Evolutionary conservation across 2,329 filamentous ascomycete species (phyloP).

Genomic region (Aspergillus ochraceoroseus): DNA sequence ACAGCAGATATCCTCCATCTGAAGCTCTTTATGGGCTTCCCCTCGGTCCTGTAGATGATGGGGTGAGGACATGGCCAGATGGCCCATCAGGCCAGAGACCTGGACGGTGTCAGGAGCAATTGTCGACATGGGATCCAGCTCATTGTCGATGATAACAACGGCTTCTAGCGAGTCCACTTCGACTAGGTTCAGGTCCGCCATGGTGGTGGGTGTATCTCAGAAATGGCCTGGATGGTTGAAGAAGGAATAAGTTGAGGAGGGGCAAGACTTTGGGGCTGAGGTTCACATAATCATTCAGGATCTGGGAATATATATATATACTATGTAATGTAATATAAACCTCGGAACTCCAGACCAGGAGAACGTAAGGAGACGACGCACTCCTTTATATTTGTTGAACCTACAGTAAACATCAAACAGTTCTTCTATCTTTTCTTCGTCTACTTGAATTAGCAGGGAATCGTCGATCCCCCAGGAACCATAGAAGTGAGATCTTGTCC

Average conservation of each 20-base stretch:
- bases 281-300: no score
- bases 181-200: constrained; percentile 24
- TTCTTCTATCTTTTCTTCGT: no score
- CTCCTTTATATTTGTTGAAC: no score
- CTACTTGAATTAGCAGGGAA: no score
- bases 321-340: no score
- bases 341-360: no score
- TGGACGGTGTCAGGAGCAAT: constrained; percentile 43
- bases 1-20: constrained; percentile 51
- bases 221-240: background rate
- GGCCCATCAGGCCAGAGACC: constrained; percentile 42
- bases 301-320: no score
- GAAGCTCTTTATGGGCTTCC: constrained; percentile 44
- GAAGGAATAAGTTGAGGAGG: background rate
- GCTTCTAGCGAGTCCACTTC: constrained; percentile 49
- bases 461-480: no score
- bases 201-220: background rate
- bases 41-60: constrained; percentile 38
- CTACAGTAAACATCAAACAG: no score
- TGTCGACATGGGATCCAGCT: constrained; percentile 51
- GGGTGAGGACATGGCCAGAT: constrained; percentile 39
- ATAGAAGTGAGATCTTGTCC: background rate
- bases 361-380: no score
- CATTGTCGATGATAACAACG: constrained; percentile 52
- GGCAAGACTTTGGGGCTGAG: no score